These are phyloP conservation scores for Ogataea populi-albae DNA, from an alignment of 805 yeast species.

Conservation along the genomic window DNA sequence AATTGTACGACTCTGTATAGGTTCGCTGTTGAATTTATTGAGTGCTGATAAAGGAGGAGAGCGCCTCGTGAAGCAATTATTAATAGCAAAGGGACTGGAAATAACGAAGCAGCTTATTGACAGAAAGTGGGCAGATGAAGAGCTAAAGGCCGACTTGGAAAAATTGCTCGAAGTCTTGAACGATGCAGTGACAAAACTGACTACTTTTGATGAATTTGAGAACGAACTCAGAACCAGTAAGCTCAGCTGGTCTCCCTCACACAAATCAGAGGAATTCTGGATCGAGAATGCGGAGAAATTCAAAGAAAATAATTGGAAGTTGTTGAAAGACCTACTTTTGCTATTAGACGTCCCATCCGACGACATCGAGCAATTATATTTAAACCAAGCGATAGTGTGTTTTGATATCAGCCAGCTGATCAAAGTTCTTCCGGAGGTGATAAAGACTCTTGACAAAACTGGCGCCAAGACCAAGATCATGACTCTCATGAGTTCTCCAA, in stretches of 20 bases:
- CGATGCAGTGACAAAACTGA: constrained; percentile 71
- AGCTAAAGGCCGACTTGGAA: constrained; percentile 70
- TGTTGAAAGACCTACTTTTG: constrained; percentile 58
- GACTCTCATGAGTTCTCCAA: constrained; percentile 76
- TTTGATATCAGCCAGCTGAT: constrained; percentile 65
- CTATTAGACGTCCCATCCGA: constrained; percentile 39
- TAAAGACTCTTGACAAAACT: constrained; percentile 47
- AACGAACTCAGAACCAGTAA: constrained; percentile 78
- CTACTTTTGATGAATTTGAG: constrained; percentile 89
- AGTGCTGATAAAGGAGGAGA: constrained; percentile 39
- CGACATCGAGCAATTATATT: constrained; percentile 29
- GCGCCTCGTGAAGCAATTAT: constrained; percentile 57
- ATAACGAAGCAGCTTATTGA: constrained; percentile 67
- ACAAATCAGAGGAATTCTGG: constrained; percentile 87
- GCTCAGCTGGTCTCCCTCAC: constrained; percentile 90
- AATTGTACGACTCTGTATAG: constrained; percentile 78
- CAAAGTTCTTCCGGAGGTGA: constrained; percentile 59
- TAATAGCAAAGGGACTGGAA: constrained; percentile 72
- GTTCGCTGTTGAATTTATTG: constrained; percentile 64
- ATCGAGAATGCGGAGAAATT: constrained; percentile 73
- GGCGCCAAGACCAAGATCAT: constrained; percentile 78
- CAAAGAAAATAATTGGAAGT: constrained; percentile 72
- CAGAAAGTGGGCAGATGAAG: constrained; percentile 94
- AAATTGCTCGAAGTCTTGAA: constrained; percentile 57
- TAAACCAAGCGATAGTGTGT: constrained; percentile 57